Conservation (phyloP, 495 filamentous ascomycete species). For the Trichoderma virens region DNA sequence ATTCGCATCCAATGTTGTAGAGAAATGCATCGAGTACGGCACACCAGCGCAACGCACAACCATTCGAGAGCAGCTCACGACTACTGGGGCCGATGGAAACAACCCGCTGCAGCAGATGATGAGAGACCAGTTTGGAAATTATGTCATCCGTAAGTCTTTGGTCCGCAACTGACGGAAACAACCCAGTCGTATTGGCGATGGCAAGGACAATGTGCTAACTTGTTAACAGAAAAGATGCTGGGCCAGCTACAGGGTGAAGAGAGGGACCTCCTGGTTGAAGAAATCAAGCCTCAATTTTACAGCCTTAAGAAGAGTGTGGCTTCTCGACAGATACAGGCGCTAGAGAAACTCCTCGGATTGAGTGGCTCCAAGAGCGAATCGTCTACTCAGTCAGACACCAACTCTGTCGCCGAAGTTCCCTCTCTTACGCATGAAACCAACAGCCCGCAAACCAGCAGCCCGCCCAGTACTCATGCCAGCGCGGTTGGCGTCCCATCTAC, state of each 20-base stretch:
- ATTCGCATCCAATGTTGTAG: slow-evolving; percentile 95
- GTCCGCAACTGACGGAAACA: neutral
- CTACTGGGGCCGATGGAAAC: slow-evolving; percentile 53
- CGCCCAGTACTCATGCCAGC: slow-evolving; percentile 51
- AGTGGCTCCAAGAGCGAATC: slow-evolving; percentile 20
- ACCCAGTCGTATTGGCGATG: neutral
- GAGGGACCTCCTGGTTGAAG: slow-evolving; percentile 56
- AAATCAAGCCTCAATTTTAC: slow-evolving; percentile 66
- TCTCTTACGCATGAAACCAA: slow-evolving; percentile 54
- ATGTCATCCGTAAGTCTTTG: slow-evolving; percentile 83
- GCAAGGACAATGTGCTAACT: slow-evolving; percentile 34
- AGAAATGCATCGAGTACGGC: slow-evolving; percentile 80
- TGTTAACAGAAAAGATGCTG: slow-evolving; percentile 65
- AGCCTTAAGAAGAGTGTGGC: slow-evolving; percentile 65
- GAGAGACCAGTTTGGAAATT: slow-evolving; percentile 91
- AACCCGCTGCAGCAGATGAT: slow-evolving; percentile 67
- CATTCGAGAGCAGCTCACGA: slow-evolving; percentile 62
- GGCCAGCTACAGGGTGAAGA: slow-evolving; percentile 59
- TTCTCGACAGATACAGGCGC: slow-evolving; percentile 69
- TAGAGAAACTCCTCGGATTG: slow-evolving; percentile 31
- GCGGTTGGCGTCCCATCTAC: slow-evolving; percentile 34
- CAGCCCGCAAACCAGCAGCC: slow-evolving; percentile 54
- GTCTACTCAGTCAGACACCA: slow-evolving; percentile 39
- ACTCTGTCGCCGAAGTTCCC: slow-evolving; percentile 48
- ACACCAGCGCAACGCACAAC: slow-evolving; percentile 57